phyloP scores from a whole-genome alignment of 192 early-diverging fungal species.

The Linnemannia zychae region DNA sequence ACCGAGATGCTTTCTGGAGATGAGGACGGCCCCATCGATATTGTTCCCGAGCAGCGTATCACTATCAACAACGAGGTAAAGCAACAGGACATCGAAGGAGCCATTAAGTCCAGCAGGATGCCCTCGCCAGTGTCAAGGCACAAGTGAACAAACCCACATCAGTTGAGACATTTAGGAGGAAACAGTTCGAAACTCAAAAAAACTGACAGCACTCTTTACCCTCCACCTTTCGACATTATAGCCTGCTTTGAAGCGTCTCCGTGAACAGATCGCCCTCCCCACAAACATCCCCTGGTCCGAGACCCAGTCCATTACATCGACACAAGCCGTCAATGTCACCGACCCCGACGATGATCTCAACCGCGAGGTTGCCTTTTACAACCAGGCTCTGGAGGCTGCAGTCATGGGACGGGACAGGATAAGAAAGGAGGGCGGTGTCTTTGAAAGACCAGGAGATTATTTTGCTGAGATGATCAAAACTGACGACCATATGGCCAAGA shows the following conservation, averaged over 20 bases:
- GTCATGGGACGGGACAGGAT: conserved; percentile 73
- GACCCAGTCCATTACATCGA: conserved; percentile 73
- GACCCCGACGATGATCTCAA: conserved; percentile 91
- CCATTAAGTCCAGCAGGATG: neutral
- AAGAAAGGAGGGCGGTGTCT: conserved; percentile 75
- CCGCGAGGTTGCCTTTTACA: conserved; percentile 94
- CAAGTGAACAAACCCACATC: neutral
- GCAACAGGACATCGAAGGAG: neutral
- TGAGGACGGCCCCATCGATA: conserved; percentile 49
- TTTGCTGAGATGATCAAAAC: conserved; percentile 99
- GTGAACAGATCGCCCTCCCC: conserved; percentile 70
- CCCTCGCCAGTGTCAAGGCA: neutral
- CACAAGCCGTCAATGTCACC: conserved; percentile 62
- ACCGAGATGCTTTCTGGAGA: conserved; percentile 51
- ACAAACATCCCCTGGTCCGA: conserved; percentile 76
- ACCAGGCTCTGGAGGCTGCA: conserved; percentile 89
- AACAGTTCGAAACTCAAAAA: neutral
- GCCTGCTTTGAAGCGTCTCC: conserved; percentile 71
- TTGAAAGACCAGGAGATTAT: conserved; percentile 92
- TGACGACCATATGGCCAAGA: conserved; percentile 93
- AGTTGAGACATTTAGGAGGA: neutral
- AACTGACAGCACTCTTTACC: neutral
- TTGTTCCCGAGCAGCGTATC: conserved; percentile 36
- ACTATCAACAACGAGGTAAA: conserved; percentile 57
- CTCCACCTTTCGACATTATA: conserved; percentile 14